A percentile compares a stretch with the other conserved stretches of the same genome.
Evolutionary conservation across 106 monocot genomes (phyloP).

Genomic region (Apostasia ramifera): DNA sequence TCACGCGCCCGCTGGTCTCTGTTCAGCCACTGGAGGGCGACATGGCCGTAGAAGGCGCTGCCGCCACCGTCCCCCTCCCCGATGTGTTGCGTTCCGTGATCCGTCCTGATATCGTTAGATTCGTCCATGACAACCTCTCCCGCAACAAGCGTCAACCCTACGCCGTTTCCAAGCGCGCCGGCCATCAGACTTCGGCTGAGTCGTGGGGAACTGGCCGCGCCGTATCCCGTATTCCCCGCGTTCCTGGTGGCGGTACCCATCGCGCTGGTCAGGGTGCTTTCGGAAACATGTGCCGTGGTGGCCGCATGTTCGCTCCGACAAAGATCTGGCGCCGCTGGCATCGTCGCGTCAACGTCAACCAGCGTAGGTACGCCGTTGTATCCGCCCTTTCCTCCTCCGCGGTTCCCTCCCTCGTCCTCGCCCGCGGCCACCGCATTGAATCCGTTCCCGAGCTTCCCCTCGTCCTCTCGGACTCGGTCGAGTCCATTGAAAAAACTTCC

Average conservation of each 20-base stretch:
- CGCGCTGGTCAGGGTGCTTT: conserved; percentile 77
- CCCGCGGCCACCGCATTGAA: conserved; percentile 62
- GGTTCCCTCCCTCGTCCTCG: conserved; percentile 49
- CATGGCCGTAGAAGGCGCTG: conserved; percentile 24
- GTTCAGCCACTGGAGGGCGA: conserved; percentile 8
- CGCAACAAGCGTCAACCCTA: conserved; percentile 61
- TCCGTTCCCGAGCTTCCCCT: conserved; percentile 54
- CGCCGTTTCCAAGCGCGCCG: conserved; percentile 55
- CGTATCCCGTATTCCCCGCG: conserved; percentile 78
- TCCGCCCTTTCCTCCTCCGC: conserved; percentile 59
- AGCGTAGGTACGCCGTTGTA: conserved; percentile 37
- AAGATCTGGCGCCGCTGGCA: conserved; percentile 84
- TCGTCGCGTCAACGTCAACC: conserved; percentile 42
- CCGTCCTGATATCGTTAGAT: conserved; percentile 58
- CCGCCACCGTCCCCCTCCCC: conserved; percentile 37
- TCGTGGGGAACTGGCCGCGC: conserved; percentile 91
- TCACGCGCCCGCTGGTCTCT: conserved; percentile 21
- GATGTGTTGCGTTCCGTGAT: conserved; percentile 58
- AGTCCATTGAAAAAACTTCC: conserved; percentile 61
- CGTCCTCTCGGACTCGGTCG: conserved; percentile 58
- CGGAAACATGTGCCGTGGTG: conserved; percentile 66
- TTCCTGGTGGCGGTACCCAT: conserved; percentile 81
- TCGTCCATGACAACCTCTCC: conserved; percentile 45
- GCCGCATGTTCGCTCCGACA: conserved; percentile 87
- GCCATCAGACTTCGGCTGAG: conserved; percentile 91